A percentile compares a stretch with the other conserved stretches of the same genome.
Conservation (phyloP, 2,329 filamentous ascomycete genomes). For the Aspergillus sp. region DNA sequence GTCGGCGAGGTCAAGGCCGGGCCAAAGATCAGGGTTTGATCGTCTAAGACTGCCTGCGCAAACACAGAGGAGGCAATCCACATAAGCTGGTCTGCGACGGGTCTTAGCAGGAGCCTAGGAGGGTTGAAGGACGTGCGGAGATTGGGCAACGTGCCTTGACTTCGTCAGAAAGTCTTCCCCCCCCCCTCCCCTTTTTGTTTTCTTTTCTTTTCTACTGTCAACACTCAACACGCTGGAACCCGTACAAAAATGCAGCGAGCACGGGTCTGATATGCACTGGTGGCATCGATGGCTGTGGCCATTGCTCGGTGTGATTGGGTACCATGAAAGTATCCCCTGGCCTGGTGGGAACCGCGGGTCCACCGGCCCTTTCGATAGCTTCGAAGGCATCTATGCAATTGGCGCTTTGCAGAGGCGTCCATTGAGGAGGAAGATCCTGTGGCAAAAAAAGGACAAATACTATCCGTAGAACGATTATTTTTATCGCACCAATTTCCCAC, state of each 20-base stretch:
- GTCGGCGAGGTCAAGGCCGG: neutral
- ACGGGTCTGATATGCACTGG: constrained; percentile 1
- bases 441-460: neutral
- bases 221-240: neutral
- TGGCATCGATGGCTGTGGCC: constrained; percentile 12
- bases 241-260: neutral
- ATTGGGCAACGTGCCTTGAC: neutral
- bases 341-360: neutral
- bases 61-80: neutral
- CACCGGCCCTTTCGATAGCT: constrained; percentile 9
- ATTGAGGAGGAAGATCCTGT: neutral
- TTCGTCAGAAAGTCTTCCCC: neutral
- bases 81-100: neutral
- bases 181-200: neutral
- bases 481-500: too few relatives aligned
- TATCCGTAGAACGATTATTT: neutral
- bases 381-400: neutral
- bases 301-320: constrained; percentile 9
- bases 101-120: neutral
- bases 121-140: neutral
- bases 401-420: too few relatives aligned
- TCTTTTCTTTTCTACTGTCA: neutral
- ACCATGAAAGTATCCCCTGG: neutral
- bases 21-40: neutral
- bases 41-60: neutral